Evolutionary conservation across 2,329 filamentous ascomycete species (phyloP).

Genomic region (Fusarium decemcellulare): DNA sequence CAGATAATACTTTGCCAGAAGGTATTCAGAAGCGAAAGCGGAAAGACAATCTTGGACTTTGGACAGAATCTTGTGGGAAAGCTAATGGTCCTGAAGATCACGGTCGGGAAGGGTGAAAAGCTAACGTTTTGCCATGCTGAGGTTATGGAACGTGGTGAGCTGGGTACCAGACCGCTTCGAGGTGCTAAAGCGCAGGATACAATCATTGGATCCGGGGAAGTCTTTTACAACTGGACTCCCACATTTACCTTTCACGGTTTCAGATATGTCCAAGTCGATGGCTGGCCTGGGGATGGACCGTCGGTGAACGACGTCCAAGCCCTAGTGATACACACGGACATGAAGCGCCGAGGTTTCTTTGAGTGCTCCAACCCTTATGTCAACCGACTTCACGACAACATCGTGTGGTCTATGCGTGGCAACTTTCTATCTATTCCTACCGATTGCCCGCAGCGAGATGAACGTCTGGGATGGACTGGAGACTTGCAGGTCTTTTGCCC

Average conservation of each 20-base stretch:
- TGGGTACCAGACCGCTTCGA: constrained; percentile 57
- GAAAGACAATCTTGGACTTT: constrained; percentile 17
- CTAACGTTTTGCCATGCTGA: background rate
- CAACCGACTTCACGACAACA: constrained; percentile 68
- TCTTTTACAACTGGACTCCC: constrained; percentile 56
- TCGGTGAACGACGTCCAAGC: constrained; percentile 18
- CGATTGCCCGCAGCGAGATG: constrained; percentile 69
- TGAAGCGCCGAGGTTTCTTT: constrained; percentile 48
- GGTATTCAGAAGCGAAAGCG: constrained; percentile 50
- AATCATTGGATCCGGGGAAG: background rate
- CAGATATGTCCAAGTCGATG: constrained; percentile 63
- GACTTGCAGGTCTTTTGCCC: constrained; percentile 64
- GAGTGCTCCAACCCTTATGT: constrained; percentile 44
- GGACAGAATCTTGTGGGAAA: constrained; percentile 23
- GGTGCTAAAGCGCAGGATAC: constrained; percentile 57
- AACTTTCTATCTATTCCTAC: constrained; percentile 71
- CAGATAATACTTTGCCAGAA: constrained; percentile 49
- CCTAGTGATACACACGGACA: constrained; percentile 64
- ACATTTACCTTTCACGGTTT: constrained; percentile 69
- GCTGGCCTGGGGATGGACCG: constrained; percentile 56
- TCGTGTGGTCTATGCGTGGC: constrained; percentile 68
- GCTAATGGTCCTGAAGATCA: background rate
- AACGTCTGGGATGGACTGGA: constrained; percentile 67
- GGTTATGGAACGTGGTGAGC: constrained; percentile 52
- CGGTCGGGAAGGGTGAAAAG: background rate